Evolutionary conservation across 345 rosid species (phyloP).

Genomic region (Lumnitzera littorea): DNA sequence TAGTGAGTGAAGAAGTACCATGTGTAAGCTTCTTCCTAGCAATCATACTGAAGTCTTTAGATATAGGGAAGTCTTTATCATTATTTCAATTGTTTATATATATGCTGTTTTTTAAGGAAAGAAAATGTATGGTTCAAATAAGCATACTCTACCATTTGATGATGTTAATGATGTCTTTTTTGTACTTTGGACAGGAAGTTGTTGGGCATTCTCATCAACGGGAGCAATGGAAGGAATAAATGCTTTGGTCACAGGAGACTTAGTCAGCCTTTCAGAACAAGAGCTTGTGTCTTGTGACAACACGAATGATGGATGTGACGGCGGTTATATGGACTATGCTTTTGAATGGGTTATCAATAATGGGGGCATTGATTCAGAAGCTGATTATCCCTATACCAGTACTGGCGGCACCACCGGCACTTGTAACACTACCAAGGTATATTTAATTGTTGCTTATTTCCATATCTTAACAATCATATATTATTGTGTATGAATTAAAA

Average conservation of each 20-base stretch:
- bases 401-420: conserved; percentile 31
- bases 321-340: conserved; percentile 73
- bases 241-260: conserved; percentile 46
- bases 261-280: conserved; percentile 61
- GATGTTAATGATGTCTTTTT: not conserved
- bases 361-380: conserved; percentile 62
- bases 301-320: conserved; percentile 59
- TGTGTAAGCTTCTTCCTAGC: too few relatives aligned
- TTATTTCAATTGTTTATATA: too few relatives aligned
- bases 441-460: too few relatives aligned
- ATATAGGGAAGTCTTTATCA: too few relatives aligned
- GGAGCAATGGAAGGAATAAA: conserved; percentile 70
- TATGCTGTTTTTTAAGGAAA: too few relatives aligned
- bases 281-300: conserved; percentile 64
- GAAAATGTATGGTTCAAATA: too few relatives aligned
- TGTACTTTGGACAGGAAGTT: conserved; percentile 40
- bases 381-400: conserved; percentile 48
- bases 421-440: conserved; percentile 55
- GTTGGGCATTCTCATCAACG: conserved; percentile 70
- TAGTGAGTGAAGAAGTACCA: too few relatives aligned
- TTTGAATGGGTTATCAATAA: conserved; percentile 65
- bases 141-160: not conserved
- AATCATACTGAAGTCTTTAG: too few relatives aligned
- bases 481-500: too few relatives aligned
- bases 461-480: too few relatives aligned